Conservation (phyloP, 805 yeast species). For the Wickerhamiella slavikovae region DNA sequence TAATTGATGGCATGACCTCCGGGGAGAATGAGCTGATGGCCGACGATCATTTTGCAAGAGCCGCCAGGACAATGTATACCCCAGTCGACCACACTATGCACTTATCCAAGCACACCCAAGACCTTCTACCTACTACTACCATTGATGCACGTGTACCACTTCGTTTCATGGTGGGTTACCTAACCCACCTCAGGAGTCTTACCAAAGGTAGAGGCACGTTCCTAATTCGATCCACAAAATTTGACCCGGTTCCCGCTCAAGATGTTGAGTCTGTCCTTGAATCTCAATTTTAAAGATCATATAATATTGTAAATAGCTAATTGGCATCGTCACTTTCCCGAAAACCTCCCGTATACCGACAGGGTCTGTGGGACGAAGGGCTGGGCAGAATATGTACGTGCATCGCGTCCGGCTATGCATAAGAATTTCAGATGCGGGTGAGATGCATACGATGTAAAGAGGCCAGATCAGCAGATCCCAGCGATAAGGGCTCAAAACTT, state of each 20-base stretch:
- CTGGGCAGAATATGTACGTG: no score
- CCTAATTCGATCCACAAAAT: slow-evolving; percentile 56
- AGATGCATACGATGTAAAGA: no score
- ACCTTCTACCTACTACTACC: slow-evolving; percentile 13
- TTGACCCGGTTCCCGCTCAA: slow-evolving; percentile 44
- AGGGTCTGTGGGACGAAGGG: no score
- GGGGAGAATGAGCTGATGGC: slow-evolving; percentile 31
- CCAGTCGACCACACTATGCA: slow-evolving; percentile 15
- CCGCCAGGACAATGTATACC: slow-evolving; percentile 36
- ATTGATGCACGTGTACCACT: slow-evolving; percentile 71
- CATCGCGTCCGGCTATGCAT: no score
- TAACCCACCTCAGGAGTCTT: slow-evolving; percentile 52
- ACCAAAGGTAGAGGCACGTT: slow-evolving; percentile 82
- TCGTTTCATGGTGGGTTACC: slow-evolving; percentile 77
- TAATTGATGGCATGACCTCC: slow-evolving; percentile 44
- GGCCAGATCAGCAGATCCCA: no score
- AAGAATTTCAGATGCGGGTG: no score
- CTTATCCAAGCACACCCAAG: slow-evolving; percentile 22
- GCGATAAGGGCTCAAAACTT: no score
- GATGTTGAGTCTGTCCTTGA: slow-evolving; percentile 17
- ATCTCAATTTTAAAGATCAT: no score
- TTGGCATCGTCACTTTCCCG: no score
- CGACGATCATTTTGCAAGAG: slow-evolving; percentile 9
- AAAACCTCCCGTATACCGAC: no score
- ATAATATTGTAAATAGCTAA: no score